Evolutionary conservation across 208 protist genomes (phyloP), one percentile per base, ranked within the genome.

Genomic region (Wallacemonas sp.): DNA sequence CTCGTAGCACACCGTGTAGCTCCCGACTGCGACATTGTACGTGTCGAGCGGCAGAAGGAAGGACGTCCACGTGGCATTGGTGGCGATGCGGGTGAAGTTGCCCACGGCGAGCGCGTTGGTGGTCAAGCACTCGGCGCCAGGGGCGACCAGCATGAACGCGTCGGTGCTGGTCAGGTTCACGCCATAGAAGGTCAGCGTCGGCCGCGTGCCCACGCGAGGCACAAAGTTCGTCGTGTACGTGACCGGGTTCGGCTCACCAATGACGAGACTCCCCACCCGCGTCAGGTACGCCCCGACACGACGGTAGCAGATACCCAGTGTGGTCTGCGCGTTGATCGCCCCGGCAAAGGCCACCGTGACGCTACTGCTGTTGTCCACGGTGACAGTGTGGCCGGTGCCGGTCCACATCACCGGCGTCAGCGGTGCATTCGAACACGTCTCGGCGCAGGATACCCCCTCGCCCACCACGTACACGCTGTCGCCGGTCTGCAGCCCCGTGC

Each of bases 1-100:
- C 10, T 79, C 23, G 71, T 97, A 97, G 74, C 92, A 97, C 14
- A 97, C 86, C 2, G 71, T 82, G 75, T 93, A 94, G 28, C 29
- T 59, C 32, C 70, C 70, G 42, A 50, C 72, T n/a, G 32, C 20
- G 1, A 90, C 67, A 2, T 36, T 57, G 41, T 31, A 57, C 16
- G 67, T 65, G 31, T 74, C 57, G 44, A 91, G 82, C 0, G 79
- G 62, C 0, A 93, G n/a, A 52, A 75, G 48, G 49, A 92, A 92
- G 28, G 28, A 39, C 29, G 57, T 83, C 23, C 32, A 71, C 33
- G 57, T 75, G 10, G 59, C 76, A 20, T 70, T 55, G 41, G 31
- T 44, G 33, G 63, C 69, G 39, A 79, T 57, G 8, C 57, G 77
- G 12, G 70, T 22, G 44, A 89, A 82, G 14, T 36, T 61, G 45